Base-by-base conservation (phyloP, 805 yeast genomes). In the Wickerhamiella occidentalis region DNA sequence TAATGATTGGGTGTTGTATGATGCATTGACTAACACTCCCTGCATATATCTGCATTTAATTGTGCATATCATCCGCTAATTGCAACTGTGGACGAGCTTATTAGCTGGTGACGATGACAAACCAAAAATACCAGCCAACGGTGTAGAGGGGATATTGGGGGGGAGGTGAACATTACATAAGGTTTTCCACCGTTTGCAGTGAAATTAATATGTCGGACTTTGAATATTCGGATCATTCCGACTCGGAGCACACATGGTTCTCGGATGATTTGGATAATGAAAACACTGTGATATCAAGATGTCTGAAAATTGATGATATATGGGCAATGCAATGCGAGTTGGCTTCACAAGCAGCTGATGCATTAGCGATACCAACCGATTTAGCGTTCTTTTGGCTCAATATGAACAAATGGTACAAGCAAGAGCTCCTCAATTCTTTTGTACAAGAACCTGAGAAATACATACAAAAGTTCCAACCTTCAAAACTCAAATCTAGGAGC, bases 311-410 rank as follows among this genome's bases (percentile, higher is more conserved):
- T 18, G 19, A 19, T 2, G 47, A 44, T 22, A 22, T 44, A 3
- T 44, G 25, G 26, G 15, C 19, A 11, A 21, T 44, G 12, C 40
- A 44, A 21, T 7, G 6, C n/a, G 28, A 21, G 11, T 21, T 22
- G 22, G 47, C 47, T 2, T 6, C 25, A 3, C 29, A 33, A 9
- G 40, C 29, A 17, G 47, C 47, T 12, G 47, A 44, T 8, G 40
- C 38, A 4, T 17, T 44, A 7, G 47, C 40, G 13, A 19, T 44
- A 6, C 19, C n/a, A 11, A 21, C 25, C 8, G 47, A 44, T 13
- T 12, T 33, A 17, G 8, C 25, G 8, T 44, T 44, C 33, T 30
- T 30, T 7, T 17, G 19, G 21, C 25, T 44, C 26, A 35, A 44
- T n/a, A 21, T 7, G 21, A 22, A 6, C 19, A 30, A 23, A 21